Conservation (phyloP, 768 basidiomycete genomes). For the Suillus cothurnatus region DNA sequence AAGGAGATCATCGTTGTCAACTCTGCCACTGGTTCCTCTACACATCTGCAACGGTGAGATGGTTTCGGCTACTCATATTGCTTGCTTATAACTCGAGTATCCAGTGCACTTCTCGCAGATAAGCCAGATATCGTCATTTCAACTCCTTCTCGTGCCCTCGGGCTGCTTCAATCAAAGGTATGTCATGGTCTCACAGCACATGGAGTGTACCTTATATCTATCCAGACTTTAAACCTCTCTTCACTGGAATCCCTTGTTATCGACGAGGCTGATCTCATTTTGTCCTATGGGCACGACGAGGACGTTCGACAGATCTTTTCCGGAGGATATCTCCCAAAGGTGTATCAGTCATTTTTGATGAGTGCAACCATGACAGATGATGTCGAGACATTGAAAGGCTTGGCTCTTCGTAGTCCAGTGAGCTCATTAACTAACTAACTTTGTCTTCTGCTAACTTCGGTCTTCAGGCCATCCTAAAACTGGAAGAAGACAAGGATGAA, state of each 20-base stretch:
- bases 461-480: slow-evolving; percentile 73
- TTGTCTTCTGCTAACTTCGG: slow-evolving; percentile 1
- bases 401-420: slow-evolving; percentile 86
- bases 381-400: slow-evolving; percentile 87
- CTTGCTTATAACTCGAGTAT: slow-evolving; percentile 8
- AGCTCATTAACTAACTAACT: slow-evolving; percentile 27
- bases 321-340: slow-evolving; percentile 73
- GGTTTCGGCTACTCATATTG: background rate
- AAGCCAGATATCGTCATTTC: slow-evolving; percentile 79
- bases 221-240: slow-evolving; percentile 62
- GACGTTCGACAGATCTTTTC: slow-evolving; percentile 75
- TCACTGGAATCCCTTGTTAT: slow-evolving; percentile 87
- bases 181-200: slow-evolving; percentile 11
- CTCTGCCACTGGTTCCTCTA: slow-evolving; percentile 68
- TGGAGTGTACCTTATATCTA: slow-evolving; percentile 8
- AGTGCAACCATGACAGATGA: slow-evolving; percentile 98
- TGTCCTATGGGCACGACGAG: slow-evolving; percentile 96
- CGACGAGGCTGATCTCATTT: slow-evolving; percentile 95
- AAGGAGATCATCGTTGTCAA: slow-evolving; percentile 72
- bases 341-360: slow-evolving; percentile 94
- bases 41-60: slow-evolving; percentile 72
- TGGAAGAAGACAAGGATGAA: slow-evolving; percentile 88
- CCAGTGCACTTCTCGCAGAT: slow-evolving; percentile 60
- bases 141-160: slow-evolving; percentile 72
- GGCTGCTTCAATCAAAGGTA: slow-evolving; percentile 72